Base-by-base conservation (phyloP, 768 basidiomycete species). In the Favolaschia claudopus region DNA sequence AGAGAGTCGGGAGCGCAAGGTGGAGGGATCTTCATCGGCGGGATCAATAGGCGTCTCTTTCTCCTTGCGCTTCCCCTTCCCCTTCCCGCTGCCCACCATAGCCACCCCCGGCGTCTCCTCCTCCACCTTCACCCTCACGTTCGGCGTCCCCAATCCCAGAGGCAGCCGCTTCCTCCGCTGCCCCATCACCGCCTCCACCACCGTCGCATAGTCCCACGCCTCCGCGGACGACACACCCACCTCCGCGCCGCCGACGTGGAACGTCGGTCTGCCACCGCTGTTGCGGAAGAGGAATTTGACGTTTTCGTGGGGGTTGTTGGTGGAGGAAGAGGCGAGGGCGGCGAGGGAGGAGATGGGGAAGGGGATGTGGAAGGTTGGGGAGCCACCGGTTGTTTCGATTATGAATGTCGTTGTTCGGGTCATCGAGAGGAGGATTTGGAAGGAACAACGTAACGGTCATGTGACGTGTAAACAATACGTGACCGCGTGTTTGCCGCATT, bases 211-310 rank as follows among this genome's bases (percentile, higher is more conserved):
- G 40, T 60, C 50, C 37, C 31, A 50, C n/a, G 49, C 63, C 3
- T 52, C 49, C 38, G 2, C 32, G 0, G 39, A 5, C 15, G 13
- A 19, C 4, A 64, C 33, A 10, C 57, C 62, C 2, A 64, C 50
- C 29, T 60, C 63, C 33, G 63, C 58, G 5, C 55, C 53, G 28
- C 63, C 63, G 14, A 64, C 55, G 24, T 60, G 58, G 50, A 64
- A 64, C 4, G 45, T 60, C 5, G 63, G 63, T 14, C 13, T 60
- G 14, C 63, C 63, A 10, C 58, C 63, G 17, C 4, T 27, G 39
- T 56, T 60, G 13, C 53, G 28, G 39, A 64, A 64, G 28, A 61
- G 12, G 17, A 61, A 28, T 25, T 55, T 33, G 39, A 55, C 28
- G 17, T 48, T 10, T 20, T 45, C 42, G 22, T 48, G 34, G 15